Evolutionary conservation across 306 rosid genomes (phyloP).

Genomic region (Cucumis melo): DNA sequence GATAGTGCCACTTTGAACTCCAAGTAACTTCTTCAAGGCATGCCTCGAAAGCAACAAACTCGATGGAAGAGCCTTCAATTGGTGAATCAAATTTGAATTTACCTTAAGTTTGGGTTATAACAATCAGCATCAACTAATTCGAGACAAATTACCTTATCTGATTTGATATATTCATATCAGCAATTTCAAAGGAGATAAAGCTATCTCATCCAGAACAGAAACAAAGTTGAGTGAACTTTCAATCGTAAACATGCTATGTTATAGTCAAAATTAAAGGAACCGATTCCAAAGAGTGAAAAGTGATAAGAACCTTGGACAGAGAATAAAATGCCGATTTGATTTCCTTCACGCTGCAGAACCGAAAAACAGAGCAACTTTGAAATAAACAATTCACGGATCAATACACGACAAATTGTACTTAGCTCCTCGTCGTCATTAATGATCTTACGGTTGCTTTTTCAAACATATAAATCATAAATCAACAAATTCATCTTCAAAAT

Average conservation of each 20-base stretch:
- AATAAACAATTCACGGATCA: not conserved
- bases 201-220: not conserved
- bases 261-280: not conserved
- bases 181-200: too few species aligned
- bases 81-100: too few species aligned
- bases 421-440: not conserved
- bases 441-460: not conserved
- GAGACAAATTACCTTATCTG: not conserved
- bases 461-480: not conserved
- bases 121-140: too few species aligned
- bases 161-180: not conserved
- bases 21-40: conserved; percentile 76
- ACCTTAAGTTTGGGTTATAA: too few species aligned
- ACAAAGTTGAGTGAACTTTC: not conserved
- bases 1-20: conserved; percentile 11
- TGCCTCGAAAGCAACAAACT: conserved; percentile 73
- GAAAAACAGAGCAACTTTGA: not conserved
- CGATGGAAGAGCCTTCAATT: conserved; percentile 64
- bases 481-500: not conserved
- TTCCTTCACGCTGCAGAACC: conserved; percentile 37
- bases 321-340: conserved; percentile 5
- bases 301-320: not conserved
- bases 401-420: too few species aligned
- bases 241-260: not conserved
- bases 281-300: not conserved